Conservation (phyloP, 2,329 filamentous ascomycete genomes). For the Lecanicillium sp. region DNA sequence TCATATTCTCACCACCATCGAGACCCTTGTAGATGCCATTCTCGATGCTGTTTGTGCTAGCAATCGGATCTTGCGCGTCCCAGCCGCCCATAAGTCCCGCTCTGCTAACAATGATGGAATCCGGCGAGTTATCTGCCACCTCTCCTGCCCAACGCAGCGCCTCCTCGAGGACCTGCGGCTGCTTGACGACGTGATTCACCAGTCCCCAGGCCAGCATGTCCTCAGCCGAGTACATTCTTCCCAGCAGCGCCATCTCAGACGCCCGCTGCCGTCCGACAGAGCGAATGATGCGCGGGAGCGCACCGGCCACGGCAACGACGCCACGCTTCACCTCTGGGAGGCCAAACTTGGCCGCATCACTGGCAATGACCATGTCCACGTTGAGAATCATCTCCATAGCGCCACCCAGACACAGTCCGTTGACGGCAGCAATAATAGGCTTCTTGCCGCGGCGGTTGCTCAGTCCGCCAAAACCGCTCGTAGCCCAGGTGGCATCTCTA, state of each 20-base stretch:
- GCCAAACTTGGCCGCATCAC: conserved; percentile 50
- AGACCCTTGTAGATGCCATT: conserved; percentile 53
- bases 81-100: conserved; percentile 66
- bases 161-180: conserved; percentile 40
- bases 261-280: conserved; percentile 63
- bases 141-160: conserved; percentile 54
- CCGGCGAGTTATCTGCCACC: conserved; percentile 63
- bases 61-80: conserved; percentile 59
- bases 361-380: conserved; percentile 63
- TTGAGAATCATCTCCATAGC: conserved; percentile 72
- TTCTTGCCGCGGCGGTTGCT: conserved; percentile 62
- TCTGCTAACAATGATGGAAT: conserved; percentile 66
- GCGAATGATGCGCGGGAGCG: conserved; percentile 57
- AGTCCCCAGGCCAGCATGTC: conserved; percentile 60
- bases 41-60: conserved; percentile 49
- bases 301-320: conserved; percentile 64
- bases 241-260: conserved; percentile 62
- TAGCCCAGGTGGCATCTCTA: conserved; percentile 20
- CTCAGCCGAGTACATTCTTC: conserved; percentile 48
- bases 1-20: conserved; percentile 62
- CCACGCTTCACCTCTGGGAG: conserved; percentile 66
- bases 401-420: conserved; percentile 67
- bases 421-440: conserved; percentile 68
- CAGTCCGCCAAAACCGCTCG: conserved; percentile 56
- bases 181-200: conserved; percentile 56